Base-by-base conservation (phyloP, 768 basidiomycete species). In the Boletus barrowsii region DNA sequence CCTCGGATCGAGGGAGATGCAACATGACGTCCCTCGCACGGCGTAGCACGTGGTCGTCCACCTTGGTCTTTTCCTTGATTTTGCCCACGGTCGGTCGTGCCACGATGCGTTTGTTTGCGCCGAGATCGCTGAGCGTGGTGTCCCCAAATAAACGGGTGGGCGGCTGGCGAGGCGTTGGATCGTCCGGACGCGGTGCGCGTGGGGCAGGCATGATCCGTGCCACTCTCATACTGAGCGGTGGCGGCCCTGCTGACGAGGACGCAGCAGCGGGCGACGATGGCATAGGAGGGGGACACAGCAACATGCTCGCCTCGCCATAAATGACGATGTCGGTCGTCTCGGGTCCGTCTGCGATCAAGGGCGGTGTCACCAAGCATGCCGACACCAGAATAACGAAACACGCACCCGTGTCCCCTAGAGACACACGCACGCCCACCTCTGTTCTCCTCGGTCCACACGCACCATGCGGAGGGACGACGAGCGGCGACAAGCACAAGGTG, bases 91-190 rank as follows among this genome's bases (percentile, higher is more conserved):
- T 32, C 3, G 60, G 47, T 10, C 51, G 58, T 1, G 53, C 37
- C 36, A 59, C 58, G 30, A 70, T 71, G 10, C 65, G 61, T 29
- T 59, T 68, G 35, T 52, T 63, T 3, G 59, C 61, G 6, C 60
- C 57, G 10, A 65, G 55, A 22, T 64, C 59, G 3, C 56, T 44
- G 4, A 66, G 48, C 10, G 48, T 53, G 26, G 53, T 54, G 3
- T 5, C 32, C 24, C 36, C 57, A 10, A 54, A 30, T 22, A 72
- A 57, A 42, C 74, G 51, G 8, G 61, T 57, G 4, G 87, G 86
- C 0, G 88, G 87, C 29, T 78, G 75, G 17, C 89, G 86, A 9
- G 89, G 89, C 6, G 84, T 88, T 0, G 88, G 89, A 56, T 91
- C 89, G 56, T 91, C 89, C 0, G 89, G 89, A 35, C 89, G 76